phyloP scores from a whole-genome alignment of 2,329 filamentous ascomycete genomes.

The Ophiosphaerella narmari region DNA sequence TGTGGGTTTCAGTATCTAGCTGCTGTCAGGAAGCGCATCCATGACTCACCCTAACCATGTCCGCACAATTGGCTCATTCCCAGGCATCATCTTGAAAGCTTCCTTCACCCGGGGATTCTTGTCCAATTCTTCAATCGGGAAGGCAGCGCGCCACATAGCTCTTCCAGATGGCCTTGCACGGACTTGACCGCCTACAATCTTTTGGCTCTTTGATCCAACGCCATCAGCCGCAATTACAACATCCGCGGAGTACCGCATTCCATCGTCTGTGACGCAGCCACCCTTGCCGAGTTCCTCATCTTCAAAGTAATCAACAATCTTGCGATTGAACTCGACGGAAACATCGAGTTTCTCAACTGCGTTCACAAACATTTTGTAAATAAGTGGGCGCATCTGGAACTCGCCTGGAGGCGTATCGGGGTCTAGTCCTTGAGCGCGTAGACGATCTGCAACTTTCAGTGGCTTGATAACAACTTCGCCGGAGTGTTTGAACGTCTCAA shows the following conservation, averaged over 20 bases:
- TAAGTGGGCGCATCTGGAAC: slow-evolving; percentile 61
- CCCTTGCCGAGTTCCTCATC: slow-evolving; percentile 46
- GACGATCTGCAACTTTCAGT: slow-evolving; percentile 56
- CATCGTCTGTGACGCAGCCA: slow-evolving; percentile 45
- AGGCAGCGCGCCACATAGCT: slow-evolving; percentile 49
- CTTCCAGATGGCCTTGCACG: slow-evolving; percentile 46
- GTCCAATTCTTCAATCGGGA: slow-evolving; percentile 50
- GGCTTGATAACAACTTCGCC: slow-evolving; percentile 56
- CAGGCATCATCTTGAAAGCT: slow-evolving; percentile 51
- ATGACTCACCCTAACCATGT: slow-evolving; percentile 49
- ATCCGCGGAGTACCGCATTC: slow-evolving; percentile 49
- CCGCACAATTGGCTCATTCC: slow-evolving; percentile 51
- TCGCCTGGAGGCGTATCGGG: slow-evolving; percentile 58
- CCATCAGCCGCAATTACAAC: slow-evolving; percentile 48
- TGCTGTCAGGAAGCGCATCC: too few species aligned
- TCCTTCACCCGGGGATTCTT: slow-evolving; percentile 54
- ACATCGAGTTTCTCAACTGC: slow-evolving; percentile 54
- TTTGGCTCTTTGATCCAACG: slow-evolving; percentile 53
- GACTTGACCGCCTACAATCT: slow-evolving; percentile 52
- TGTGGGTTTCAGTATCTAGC: slow-evolving; percentile 13
- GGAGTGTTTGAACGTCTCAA: slow-evolving; percentile 60
- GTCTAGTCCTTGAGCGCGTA: slow-evolving; percentile 51
- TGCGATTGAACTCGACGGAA: slow-evolving; percentile 48
- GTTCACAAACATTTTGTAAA: slow-evolving; percentile 60
- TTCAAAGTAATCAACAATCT: slow-evolving; percentile 52